Evolutionary conservation across 176 grass and related monocot genomes (phyloP).

Genomic region (Aegilops longissima): DNA sequence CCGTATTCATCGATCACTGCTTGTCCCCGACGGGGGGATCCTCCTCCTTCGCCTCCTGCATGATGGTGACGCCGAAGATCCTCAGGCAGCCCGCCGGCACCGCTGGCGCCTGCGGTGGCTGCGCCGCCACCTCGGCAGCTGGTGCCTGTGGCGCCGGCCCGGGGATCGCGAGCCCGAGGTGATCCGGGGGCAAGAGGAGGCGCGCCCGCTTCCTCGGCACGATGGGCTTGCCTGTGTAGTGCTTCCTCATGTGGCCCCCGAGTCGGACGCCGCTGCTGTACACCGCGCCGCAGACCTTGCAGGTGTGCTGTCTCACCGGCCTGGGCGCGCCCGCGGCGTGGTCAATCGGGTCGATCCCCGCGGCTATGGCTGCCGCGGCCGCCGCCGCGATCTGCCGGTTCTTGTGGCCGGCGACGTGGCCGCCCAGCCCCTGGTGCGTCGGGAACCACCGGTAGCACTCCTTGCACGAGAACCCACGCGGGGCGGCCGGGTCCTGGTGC

Average conservation of each 20-base stretch:
- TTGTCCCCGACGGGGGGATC: background rate
- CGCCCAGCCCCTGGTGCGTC: conserved; percentile 41
- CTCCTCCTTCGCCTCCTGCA: background rate
- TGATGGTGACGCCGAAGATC: background rate
- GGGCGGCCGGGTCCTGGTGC: too few relatives aligned
- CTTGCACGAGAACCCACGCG: conserved; percentile 16
- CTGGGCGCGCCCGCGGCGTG: background rate
- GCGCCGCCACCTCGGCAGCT: too few relatives aligned
- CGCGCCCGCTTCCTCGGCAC: background rate
- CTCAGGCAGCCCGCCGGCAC: too few relatives aligned
- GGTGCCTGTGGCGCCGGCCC: too few relatives aligned
- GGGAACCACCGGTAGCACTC: background rate
- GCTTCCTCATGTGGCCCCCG: conserved; percentile 50
- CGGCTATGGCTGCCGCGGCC: background rate
- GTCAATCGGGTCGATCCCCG: background rate
- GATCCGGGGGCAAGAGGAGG: too few relatives aligned
- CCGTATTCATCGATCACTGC: background rate
- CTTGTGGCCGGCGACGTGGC: conserved; percentile 44
- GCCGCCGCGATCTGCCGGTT: conserved; percentile 13
- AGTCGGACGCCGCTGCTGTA: conserved; percentile 17
- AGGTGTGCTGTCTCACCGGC: background rate
- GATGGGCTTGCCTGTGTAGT: conserved; percentile 22
- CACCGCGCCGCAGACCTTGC: conserved; percentile 1
- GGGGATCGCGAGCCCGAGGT: too few relatives aligned
- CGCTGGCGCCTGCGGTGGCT: too few relatives aligned